These are phyloP conservation scores for Xylariaceae sp. DNA, from an alignment of 2,329 filamentous ascomycete species.

Conservation along the genomic window DNA sequence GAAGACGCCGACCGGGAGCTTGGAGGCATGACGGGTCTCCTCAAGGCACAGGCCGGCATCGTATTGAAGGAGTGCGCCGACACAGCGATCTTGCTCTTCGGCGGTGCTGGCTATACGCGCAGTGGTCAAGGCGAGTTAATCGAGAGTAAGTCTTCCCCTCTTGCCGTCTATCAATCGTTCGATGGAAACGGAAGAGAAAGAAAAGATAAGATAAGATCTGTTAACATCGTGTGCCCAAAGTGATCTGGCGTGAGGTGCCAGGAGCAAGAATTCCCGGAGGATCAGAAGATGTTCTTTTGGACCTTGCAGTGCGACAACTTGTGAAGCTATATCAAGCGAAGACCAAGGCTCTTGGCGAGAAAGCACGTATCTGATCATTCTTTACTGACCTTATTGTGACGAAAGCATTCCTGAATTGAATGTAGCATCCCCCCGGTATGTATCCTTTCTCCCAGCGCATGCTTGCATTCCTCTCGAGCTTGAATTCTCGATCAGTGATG, in stretches of 20 bases:
- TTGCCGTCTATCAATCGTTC: neutral
- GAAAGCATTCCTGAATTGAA: no score
- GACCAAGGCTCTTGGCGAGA: slow-evolving; percentile 42
- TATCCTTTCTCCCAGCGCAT: no score
- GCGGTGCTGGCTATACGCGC: slow-evolving; percentile 68
- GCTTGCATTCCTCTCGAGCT: no score
- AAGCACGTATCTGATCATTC: slow-evolving; percentile 18
- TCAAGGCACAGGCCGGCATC: slow-evolving; percentile 69
- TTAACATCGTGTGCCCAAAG: no score
- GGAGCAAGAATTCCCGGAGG: slow-evolving; percentile 62
- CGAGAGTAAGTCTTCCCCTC: slow-evolving; percentile 55
- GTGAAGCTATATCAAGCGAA: slow-evolving; percentile 64
- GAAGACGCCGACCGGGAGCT: slow-evolving; percentile 59
- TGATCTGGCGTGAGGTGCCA: slow-evolving; percentile 57
- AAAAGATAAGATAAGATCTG: neutral
- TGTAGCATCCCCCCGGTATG: no score
- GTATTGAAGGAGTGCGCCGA: slow-evolving; percentile 69
- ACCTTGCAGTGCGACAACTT: slow-evolving; percentile 65
- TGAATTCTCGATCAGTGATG: no score
- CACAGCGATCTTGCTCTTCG: slow-evolving; percentile 66
- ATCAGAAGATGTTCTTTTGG: slow-evolving; percentile 69
- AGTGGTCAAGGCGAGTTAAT: slow-evolving; percentile 67
- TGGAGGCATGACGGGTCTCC: slow-evolving; percentile 67
- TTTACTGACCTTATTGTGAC: no score
- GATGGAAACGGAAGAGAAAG: neutral